phyloP scores from a whole-genome alignment of 169 alveolate genomes.

The Cryptosporidium baileyi region DNA sequence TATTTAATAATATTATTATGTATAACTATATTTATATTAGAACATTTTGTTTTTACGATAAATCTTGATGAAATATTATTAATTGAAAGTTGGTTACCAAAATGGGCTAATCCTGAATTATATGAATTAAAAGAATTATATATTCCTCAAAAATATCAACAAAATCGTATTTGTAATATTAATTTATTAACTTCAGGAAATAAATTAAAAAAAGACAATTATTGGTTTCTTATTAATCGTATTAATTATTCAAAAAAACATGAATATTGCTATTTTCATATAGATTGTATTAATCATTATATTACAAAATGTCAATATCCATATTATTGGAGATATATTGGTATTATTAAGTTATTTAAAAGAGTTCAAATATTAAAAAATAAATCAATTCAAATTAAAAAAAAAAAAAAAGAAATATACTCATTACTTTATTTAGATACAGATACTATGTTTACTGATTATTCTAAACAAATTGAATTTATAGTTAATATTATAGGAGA shows the following conservation, averaged over 20 bases:
- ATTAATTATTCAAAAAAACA: conserved; percentile 2
- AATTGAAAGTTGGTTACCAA: conserved; percentile 35
- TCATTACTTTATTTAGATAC: conserved; percentile 52
- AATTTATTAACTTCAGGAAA: conserved; percentile 35
- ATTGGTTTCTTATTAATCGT: conserved; percentile 33
- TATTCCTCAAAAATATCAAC: neutral
- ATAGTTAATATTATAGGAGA: neutral
- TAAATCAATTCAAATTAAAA: neutral
- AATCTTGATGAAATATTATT: neutral
- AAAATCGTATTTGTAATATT: neutral
- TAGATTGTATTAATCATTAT: neutral
- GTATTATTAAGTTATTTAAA: conserved; percentile 8
- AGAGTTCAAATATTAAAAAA: too few relatives aligned
- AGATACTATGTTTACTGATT: conserved; percentile 40
- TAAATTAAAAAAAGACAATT: conserved; percentile 13
- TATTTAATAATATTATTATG: too few relatives aligned
- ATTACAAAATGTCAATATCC: conserved; percentile 5
- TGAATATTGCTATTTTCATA: conserved; percentile 45
- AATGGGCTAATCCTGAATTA: conserved; percentile 3
- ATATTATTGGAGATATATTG: conserved; percentile 61
- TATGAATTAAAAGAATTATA: conserved; percentile 8
- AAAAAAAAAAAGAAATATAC: neutral
- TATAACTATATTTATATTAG: too few relatives aligned
- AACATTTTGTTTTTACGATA: too few relatives aligned
- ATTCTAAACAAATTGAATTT: conserved; percentile 1